A percentile compares a stretch with the other conserved stretches of the same genome.
These are phyloP conservation scores for Phytopythium sindhum DNA, from an alignment of 352 stramenopile species.

Conservation along the genomic window DNA sequence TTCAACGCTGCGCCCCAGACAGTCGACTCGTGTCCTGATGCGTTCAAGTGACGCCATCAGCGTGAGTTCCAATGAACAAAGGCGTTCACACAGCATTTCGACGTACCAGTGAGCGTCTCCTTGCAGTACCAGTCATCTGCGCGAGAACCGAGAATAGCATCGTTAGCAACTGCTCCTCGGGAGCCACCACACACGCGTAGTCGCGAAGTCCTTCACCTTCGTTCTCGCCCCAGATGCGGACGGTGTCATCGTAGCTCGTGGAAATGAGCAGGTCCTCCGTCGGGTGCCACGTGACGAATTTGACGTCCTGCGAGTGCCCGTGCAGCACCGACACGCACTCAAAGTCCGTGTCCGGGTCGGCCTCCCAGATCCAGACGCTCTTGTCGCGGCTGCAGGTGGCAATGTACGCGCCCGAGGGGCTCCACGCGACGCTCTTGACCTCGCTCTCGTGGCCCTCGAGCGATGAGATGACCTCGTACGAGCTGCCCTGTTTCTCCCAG, in stretches of 20 bases:
- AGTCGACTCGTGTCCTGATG: conserved; percentile 85
- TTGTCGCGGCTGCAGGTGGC: conserved; percentile 99
- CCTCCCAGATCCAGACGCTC: conserved; percentile 98
- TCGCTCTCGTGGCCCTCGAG: conserved; percentile 99
- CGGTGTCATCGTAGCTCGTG: conserved; percentile 95
- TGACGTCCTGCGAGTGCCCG: conserved; percentile 96
- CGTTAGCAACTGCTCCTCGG: neutral
- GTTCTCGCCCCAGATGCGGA: conserved; percentile 95
- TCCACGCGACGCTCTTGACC: conserved; percentile 97
- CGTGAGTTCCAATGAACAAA: neutral
- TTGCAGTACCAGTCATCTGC: conserved; percentile 96
- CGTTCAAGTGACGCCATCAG: neutral
- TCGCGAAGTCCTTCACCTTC: conserved; percentile 32
- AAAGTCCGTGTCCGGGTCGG: conserved; percentile 92
- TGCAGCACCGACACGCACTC: conserved; percentile 97
- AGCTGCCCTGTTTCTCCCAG: conserved; percentile 87
- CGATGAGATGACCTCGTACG: conserved; percentile 94
- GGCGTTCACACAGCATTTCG: neutral
- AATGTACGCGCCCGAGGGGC: conserved; percentile 88
- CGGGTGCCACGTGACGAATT: conserved; percentile 93
- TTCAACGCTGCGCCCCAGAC: conserved; percentile 92
- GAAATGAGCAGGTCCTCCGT: conserved; percentile 83
- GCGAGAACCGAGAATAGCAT: neutral
- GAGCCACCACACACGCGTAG: neutral
- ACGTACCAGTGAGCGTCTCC: conserved; percentile 79